These are phyloP conservation scores for Talaromyces marneffei DNA, from an alignment of 2,329 filamentous ascomycete species.

Conservation along the genomic window DNA sequence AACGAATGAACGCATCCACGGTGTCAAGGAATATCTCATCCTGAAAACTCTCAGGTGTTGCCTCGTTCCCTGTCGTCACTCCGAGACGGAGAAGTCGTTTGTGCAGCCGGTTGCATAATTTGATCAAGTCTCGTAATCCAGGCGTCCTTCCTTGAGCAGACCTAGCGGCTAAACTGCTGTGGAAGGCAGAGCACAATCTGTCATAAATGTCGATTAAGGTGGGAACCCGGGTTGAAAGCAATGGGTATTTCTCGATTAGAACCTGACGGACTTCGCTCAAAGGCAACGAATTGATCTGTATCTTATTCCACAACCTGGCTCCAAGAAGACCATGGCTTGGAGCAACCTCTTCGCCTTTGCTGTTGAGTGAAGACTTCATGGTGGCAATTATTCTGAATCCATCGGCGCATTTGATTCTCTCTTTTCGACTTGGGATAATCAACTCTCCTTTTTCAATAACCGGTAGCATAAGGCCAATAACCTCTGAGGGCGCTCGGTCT, in stretches of 20 bases:
- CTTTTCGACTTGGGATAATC: slow-evolving; percentile 80
- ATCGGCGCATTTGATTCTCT: slow-evolving; percentile 73
- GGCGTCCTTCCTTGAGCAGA: slow-evolving; percentile 50
- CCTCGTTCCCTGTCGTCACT: slow-evolving; percentile 61
- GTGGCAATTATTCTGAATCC: slow-evolving; percentile 91
- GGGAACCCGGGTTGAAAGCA: slow-evolving; percentile 54
- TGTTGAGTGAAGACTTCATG: slow-evolving; percentile 63
- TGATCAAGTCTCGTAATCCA: slow-evolving; percentile 74
- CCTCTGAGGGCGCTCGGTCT: slow-evolving; percentile 88
- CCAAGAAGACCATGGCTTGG: slow-evolving; percentile 69
- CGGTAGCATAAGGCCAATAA: slow-evolving; percentile 86
- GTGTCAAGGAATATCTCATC: slow-evolving; percentile 92
- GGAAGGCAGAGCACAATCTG: slow-evolving; percentile 36
- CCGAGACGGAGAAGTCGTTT: slow-evolving; percentile 55
- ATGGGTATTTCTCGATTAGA: slow-evolving; percentile 63
- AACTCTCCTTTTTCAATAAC: slow-evolving; percentile 90
- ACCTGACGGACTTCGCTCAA: slow-evolving; percentile 69
- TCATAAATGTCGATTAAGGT: slow-evolving; percentile 54
- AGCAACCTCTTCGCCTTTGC: slow-evolving; percentile 64
- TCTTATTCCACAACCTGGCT: slow-evolving; percentile 74
- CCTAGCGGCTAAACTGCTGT: slow-evolving; percentile 34
- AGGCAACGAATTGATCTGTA: slow-evolving; percentile 62
- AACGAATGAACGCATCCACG: slow-evolving; percentile 84
- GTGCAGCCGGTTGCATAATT: slow-evolving; percentile 77
- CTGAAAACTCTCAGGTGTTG: slow-evolving; percentile 63